Percentiles rank a stretch among this genome's conserved stretches.
Evolutionary conservation across 2,329 filamentous ascomycete genomes (phyloP).

Genomic region (Penicillium occitanis): DNA sequence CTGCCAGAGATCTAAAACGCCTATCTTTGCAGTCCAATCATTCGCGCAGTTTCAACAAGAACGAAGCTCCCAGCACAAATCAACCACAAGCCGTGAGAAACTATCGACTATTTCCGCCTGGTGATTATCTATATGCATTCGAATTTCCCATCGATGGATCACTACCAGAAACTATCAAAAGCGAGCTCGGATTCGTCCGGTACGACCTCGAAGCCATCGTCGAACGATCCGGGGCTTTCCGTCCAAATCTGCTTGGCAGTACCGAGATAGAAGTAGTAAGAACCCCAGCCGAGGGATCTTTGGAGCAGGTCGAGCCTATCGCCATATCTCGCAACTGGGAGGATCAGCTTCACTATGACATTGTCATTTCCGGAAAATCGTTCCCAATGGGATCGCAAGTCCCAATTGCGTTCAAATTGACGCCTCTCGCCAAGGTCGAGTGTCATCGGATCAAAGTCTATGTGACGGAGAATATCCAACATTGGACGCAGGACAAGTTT

Average conservation of each 20-base stretch:
- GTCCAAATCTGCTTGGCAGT: constrained; percentile 77
- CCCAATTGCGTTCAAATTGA: constrained; percentile 91
- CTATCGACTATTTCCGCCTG: constrained; percentile 80
- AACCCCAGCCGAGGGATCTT: constrained; percentile 79
- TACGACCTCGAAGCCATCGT: constrained; percentile 85
- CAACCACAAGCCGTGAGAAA: constrained; percentile 70
- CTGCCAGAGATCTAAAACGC: constrained; percentile 57
- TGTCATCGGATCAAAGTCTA: constrained; percentile 90
- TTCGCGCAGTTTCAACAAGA: constrained; percentile 81
- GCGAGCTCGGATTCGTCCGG: constrained; percentile 81
- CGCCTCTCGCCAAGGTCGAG: constrained; percentile 87
- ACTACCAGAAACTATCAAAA: constrained; percentile 77
- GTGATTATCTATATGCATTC: constrained; percentile 72
- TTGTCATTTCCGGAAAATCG: constrained; percentile 92
- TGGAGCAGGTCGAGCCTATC: constrained; percentile 90
- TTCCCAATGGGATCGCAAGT: constrained; percentile 86
- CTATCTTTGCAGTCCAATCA: constrained; percentile 78
- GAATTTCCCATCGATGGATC: constrained; percentile 79
- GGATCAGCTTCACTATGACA: constrained; percentile 92
- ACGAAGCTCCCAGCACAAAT: constrained; percentile 58
- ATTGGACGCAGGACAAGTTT: constrained; percentile 81
- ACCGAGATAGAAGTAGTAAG: constrained; percentile 83
- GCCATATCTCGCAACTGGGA: constrained; percentile 94
- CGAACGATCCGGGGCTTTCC: constrained; percentile 84
- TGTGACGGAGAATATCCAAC: constrained; percentile 86